A percentile compares a stretch with the other conserved stretches of the same genome.
phyloP scores from a whole-genome alignment of 1,284 basidiomycete genomes.

The Kalmanozyma brasiliensis region DNA sequence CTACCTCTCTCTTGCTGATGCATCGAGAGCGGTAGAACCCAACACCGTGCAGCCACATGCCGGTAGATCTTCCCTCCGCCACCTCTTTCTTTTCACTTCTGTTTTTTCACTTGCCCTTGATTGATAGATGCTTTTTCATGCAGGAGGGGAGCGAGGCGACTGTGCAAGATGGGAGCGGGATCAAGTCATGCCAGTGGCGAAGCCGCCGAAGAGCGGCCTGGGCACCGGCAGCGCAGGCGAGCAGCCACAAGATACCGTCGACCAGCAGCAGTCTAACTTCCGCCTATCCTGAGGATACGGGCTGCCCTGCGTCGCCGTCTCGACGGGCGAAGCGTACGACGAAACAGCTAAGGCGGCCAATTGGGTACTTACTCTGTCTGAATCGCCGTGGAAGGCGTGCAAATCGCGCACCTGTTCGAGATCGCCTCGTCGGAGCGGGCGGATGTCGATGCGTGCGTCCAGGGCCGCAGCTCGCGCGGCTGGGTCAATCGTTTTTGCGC shows the following conservation, averaged over 20 bases:
- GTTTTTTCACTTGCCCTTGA: not conserved
- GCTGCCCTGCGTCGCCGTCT: constrained; percentile 35
- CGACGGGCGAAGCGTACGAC: constrained; percentile 28
- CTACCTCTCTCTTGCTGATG: not conserved
- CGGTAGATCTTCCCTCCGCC: constrained; percentile 7
- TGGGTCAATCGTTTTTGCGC: constrained; percentile 35
- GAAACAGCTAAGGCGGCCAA: constrained; percentile 18
- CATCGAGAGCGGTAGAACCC: not conserved
- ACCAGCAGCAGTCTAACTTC: constrained; percentile 18
- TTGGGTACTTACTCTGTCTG: constrained; percentile 56
- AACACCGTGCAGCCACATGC: not conserved
- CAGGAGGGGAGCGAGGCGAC: not conserved
- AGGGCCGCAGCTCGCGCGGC: constrained; percentile 56
- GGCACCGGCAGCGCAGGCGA: constrained; percentile 21
- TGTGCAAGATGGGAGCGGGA: constrained; percentile 1
- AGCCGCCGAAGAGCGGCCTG: constrained; percentile 32
- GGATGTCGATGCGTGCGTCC: constrained; percentile 57
- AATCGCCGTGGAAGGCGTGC: constrained; percentile 61
- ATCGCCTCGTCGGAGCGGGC: constrained; percentile 51
- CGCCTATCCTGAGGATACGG: constrained; percentile 15
- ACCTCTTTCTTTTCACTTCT: not conserved
- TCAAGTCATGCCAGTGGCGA: constrained; percentile 24
- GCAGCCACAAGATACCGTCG: constrained; percentile 17
- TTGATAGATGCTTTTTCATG: constrained; percentile 13
- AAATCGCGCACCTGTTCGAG: constrained; percentile 63